Base-by-base conservation (phyloP, 805 yeast species). In the Grigorovia yakushimaensis region DNA sequence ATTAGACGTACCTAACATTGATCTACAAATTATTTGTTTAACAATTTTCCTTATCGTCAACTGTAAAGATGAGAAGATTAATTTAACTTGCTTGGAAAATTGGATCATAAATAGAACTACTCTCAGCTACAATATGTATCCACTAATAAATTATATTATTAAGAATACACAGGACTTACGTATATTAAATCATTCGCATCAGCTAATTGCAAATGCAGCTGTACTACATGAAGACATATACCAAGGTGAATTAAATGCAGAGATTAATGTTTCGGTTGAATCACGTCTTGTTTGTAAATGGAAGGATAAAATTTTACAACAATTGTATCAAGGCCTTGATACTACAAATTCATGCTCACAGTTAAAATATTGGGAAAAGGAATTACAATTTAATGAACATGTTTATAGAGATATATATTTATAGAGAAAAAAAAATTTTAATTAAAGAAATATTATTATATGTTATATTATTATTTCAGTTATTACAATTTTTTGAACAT, bases 321-420 rank as follows among this genome's bases (percentile, higher is more conserved):
- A 60, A 42, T 40, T 59, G 19, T 54, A 55, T 42, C 46, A 50
- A 9, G 51, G 55, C 22, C 50, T 56, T 42, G 65, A 59, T 43
- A 58, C 56, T 3, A 49, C 57, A 6, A 23, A 33, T n/a, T 45
- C 47, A n/a, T 55, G 57, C 21, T 50, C 58, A 35, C 61, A 60
- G 41, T 43, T 60, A 40, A 52, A 54, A 39, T 59, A 54, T 45
- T 60, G 63, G 63, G 58, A 59, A 44, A 40, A 50, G 43, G 61
- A 58, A 41, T 45, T 54, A 44, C 51, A 54, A 36, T 51, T 52
- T 43, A 55, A 55, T 40, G 54, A 56, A 44, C 54, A 53, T 42
- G 51, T 55, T 46, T 54, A 56, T 48, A 48, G 49, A 42, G 61
- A 56, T 43, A 50, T 57, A 22, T 54, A 55, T 47, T 39, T 53